Evolutionary conservation across 192 early-diverging fungal species (phyloP), one percentile per base, ranked within the genome.

Genomic region (Coemansia sp.): DNA sequence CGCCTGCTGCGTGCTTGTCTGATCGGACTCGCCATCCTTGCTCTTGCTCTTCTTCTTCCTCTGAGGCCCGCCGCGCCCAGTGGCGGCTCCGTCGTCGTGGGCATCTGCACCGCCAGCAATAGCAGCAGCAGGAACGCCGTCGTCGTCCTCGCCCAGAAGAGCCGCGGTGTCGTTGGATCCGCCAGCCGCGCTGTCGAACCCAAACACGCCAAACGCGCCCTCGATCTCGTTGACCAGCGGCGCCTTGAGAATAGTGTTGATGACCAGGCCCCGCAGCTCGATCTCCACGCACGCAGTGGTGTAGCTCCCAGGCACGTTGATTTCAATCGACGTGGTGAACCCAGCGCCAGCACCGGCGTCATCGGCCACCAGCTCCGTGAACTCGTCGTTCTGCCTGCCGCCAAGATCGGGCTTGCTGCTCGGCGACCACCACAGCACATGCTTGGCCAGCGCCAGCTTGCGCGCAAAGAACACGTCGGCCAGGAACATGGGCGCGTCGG

Each of bases 351-450:
- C 9, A 0, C 45, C 5, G 32, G 61, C 73, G 19, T 18, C 72
- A 15, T 65, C 72, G 10, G 56, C 32, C 26, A 21, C 43, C 52
- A 57, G 39, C 42, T 47, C 59, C 12, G 12, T 18, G 43, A 69
- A 69, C 72, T 83, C 81, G 52, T 83, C 81, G 62, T 77, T 72
- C 69, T 83, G 75, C 6, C 89, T 83, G 5, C 95, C 95, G 44
- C 97, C 95, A 16, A 98, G 72, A 75, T 97, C 95, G 0, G 95
- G 95, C 54, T 86, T 87, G 41, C 80, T 84, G 5, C 87, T 87
- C 1, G 88, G 74, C 47, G 95, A 97, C 85, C 89, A 96, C 98
- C 98, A 99, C 38, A 97, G 70, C 1, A 99, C 69, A 77, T 92
- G 90, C 56, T 94, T 92, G 23, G 87, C 83, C n/a, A 87, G 77